A percentile compares a stretch with the other conserved stretches of the same genome.
phyloP scores from a whole-genome alignment of 768 basidiomycete genomes.

The Termitomyces sp. region DNA sequence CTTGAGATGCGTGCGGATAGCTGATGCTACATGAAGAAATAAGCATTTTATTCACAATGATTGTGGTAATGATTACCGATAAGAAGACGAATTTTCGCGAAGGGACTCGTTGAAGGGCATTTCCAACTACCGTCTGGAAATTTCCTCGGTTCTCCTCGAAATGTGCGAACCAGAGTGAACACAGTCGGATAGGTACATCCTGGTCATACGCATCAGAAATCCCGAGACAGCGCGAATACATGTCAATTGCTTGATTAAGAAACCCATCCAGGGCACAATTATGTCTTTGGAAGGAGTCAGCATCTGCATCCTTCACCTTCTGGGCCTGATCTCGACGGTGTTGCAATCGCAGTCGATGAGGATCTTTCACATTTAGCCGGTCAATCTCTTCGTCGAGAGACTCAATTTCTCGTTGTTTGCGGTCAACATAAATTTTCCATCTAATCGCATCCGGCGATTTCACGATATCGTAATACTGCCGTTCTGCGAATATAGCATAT shows the following conservation, averaged over 20 bases:
- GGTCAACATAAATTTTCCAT: constrained; percentile 64
- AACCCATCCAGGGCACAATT: constrained; percentile 49
- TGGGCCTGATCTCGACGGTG: constrained; percentile 24
- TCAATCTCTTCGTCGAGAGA: constrained; percentile 34
- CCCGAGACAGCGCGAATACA: constrained; percentile 77
- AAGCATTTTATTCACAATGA: neutral
- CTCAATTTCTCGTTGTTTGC: constrained; percentile 67
- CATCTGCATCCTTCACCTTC: constrained; percentile 37
- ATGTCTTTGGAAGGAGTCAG: constrained; percentile 49
- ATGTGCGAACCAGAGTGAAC: constrained; percentile 90
- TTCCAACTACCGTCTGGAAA: constrained; percentile 30
- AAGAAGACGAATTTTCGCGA: constrained; percentile 89
- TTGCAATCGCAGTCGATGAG: constrained; percentile 13
- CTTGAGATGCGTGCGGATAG: constrained; percentile 82
- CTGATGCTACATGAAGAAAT: constrained; percentile 52
- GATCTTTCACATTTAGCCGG: constrained; percentile 10
- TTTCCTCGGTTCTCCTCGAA: constrained; percentile 54
- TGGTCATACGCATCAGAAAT: constrained; percentile 70
- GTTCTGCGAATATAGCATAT: constrained; percentile 86
- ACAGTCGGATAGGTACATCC: constrained; percentile 72
- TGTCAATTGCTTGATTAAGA: constrained; percentile 69
- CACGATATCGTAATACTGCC: constrained; percentile 69
- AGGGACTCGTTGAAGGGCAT: constrained; percentile 56
- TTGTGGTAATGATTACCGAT: constrained; percentile 34
- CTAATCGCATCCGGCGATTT: constrained; percentile 67